Base-by-base conservation (phyloP, 1,284 basidiomycete genomes). In the Singerocomus inundabilis region DNA sequence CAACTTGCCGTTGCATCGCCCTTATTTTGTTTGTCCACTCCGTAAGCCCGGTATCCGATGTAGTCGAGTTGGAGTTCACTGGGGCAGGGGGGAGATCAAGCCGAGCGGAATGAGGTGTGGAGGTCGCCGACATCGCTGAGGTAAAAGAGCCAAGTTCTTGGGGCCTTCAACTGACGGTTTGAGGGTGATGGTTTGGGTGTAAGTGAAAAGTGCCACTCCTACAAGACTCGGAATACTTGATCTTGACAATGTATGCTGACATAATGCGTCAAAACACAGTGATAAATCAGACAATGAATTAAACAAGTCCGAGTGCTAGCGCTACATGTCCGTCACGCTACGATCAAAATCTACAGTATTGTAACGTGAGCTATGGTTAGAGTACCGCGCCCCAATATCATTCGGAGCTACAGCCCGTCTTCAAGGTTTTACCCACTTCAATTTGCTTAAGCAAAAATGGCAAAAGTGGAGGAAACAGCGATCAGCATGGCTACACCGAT, bases 21-120 rank as follows among this genome's bases (percentile, higher is more conserved):
- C 84, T 85, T 67, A 91, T 88, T 71, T 77, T 84, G 67, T 72
- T 85, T 15, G 87, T 79, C 88, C 88, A 91, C 66, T 91, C 87
- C 16, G 86, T 76, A n/a, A 89, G 73, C 32, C 80, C 82, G 10
- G 74, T 70, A 56, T 86, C 84, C 11, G 71, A 73, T 62, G 70
- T 78, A 5, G 56, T 34, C 7, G 62, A 50, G 33, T 26, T 45
- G 39, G 66, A 46, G 48, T 40, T 13, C 0, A 48, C 10, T 34
- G 68, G 68, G 26, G 64, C 67, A 26, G 63, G 37, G 57, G 66
- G 79, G 1, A 72, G 59, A 53, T 72, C 74, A 39, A 69, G 58
- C 46, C 73, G 72, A 41, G 71, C 46, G 53, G 73, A 45, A 57
- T 50, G 55, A 7, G 68, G 60, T 33, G 70, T 60, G 25, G 63